Base-by-base conservation (phyloP, 176 grass and related monocot species). In the Luzula sylvatica region DNA sequence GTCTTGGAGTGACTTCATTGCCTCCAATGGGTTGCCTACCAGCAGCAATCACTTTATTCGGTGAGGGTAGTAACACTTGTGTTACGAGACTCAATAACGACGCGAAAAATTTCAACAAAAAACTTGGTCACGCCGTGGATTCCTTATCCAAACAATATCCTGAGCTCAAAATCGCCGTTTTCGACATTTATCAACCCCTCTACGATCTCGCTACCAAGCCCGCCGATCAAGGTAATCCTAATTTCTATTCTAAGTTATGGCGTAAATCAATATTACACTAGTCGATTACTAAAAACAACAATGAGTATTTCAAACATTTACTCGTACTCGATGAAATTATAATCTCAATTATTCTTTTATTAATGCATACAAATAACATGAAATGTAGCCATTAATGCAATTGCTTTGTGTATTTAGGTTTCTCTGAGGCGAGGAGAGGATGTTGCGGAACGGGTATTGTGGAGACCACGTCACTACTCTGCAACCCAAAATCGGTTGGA, bases 131-230 rank as follows among this genome's bases (percentile, higher is more conserved):
- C 3, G 46, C 92, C 3, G 65, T 74, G 1, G 55, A 59, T 50
- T 56, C 81, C 8, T 74, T 98, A 19, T 18, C 71, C 1, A 61
- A 32, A 54, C 55, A 79, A 46, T 70, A 82, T 74, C n/a, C 47
- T 0, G 54, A 86, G 7, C 92, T 98, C 15, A 89, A 86, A 71
- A 98, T 90, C 12, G 81, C 60, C 0, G 67, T 98, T 16, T 86
- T 98, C 14, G 92, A 98, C 65, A 89, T 98, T 77, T 98, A 98
- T 72, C 54, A 79, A 32, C 92, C 92, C 1, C 65, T 98, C 0
- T 25, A 66, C 47, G 75, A 75, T 50, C 74, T 98, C 11, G 78
- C 24, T 15, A 67, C 65, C 11, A 30, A 42, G 3, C 92, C 92
- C 8, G 11, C 11, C 2, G 41, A 71, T 15, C 78, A 80, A 69